Evolutionary conservation across 495 filamentous ascomycete species (phyloP).

Genomic region (Penicillium pulvis): DNA sequence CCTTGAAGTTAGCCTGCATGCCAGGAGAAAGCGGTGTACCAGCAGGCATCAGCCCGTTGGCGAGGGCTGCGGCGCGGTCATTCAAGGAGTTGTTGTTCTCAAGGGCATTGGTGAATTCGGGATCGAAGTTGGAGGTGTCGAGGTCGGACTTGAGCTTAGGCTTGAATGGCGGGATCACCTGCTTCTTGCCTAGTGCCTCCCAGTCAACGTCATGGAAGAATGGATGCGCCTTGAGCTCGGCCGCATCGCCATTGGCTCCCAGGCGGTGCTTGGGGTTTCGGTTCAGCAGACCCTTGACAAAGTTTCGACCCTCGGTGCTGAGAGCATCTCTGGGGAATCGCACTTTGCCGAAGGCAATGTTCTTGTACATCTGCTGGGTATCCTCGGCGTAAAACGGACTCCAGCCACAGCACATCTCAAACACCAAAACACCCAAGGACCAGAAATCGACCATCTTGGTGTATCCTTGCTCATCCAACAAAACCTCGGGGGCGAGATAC

Average conservation of each 20-base stretch:
- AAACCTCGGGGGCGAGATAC: constrained; percentile 93
- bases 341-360: constrained; percentile 98
- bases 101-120: constrained; percentile 95
- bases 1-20: constrained; percentile 97
- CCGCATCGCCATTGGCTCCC: constrained; percentile 86
- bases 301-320: constrained; percentile 91
- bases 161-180: constrained; percentile 97
- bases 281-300: constrained; percentile 96
- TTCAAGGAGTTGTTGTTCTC: constrained; percentile 73
- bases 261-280: constrained; percentile 95
- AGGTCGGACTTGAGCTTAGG: constrained; percentile 92
- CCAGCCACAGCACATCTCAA: constrained; percentile 99
- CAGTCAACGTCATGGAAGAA: constrained; percentile 97
- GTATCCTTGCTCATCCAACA: constrained; percentile 95
- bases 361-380: constrained; percentile 99
- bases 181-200: constrained; percentile 80
- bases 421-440: constrained; percentile 96
- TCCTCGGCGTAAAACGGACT: constrained; percentile 99
- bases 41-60: constrained; percentile 69
- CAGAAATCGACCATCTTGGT: constrained; percentile 99
- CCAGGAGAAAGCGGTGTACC: constrained; percentile 90
- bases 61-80: constrained; percentile 75
- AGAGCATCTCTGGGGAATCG: constrained; percentile 93
- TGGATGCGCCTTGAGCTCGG: constrained; percentile 90
- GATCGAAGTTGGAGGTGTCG: constrained; percentile 97